Evolutionary conservation across 345 rosid species (phyloP), one percentile per base, ranked within the genome.

Genomic region (Boechera divaricarpa): DNA sequence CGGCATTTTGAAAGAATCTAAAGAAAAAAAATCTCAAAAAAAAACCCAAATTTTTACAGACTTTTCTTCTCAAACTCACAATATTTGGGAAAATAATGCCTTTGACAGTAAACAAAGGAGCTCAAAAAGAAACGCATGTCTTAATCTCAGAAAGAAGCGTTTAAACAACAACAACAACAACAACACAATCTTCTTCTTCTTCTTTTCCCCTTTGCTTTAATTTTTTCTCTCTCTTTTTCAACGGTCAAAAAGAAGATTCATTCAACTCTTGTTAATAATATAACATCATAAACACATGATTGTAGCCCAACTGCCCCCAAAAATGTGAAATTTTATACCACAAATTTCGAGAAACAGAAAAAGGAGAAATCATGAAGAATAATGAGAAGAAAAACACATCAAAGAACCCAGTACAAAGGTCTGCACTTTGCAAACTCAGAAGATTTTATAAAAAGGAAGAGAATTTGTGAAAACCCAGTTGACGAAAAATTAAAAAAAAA

Each of bases 211-310:
- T 71, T 72, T 72, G 59, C 76, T 64, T 74, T 74, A 44, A 44
- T 7, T 21, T 32, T 35, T 28, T 68, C 9, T 58, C 12, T 65
- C 18, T 51, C 48, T 67, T 78, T 21, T 79, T 79, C 74, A 79
- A 79, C 70, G 70, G 82, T 79, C 82, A 79, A 73, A 78, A 78
- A 79, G 74, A 54, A 73, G 78, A 53, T 66, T 73, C 82, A 67
- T 53, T 78, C 59, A 73, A 67, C 58, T 28, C 63, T 60, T 26
- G 11, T 39, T 72, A 67, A 73, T 58, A 61, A 59, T 70, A 44
- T 36, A 67, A 44, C 78, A 79, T 79, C 74, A 79, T 79, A 60
- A 67, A 79, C 70, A 73, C 74, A 79, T 79, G 77, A 79, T 73
- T 73, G 74, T 52, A 67, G 29, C 48, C 44, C 67, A 70, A 56